Percentiles rank a stretch among this genome's conserved stretches.
phyloP scores from a whole-genome alignment of 345 rosid species.

The Brassica incana region DNA sequence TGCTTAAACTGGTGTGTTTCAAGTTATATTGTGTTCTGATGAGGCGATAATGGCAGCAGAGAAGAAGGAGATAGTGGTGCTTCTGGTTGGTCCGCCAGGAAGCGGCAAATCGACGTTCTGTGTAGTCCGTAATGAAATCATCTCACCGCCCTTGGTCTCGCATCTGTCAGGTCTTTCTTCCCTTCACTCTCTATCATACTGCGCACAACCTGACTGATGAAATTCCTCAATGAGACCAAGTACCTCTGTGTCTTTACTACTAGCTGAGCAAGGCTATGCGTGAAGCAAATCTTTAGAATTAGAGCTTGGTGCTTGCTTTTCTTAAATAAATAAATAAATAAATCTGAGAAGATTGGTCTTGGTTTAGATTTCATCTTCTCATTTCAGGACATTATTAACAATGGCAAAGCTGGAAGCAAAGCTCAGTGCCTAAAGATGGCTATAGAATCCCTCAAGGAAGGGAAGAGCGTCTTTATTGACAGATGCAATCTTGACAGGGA shows the following conservation, averaged over 20 bases:
- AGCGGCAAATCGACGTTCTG: conserved; percentile 96
- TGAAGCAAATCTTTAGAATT: background rate
- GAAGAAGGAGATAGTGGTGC: conserved; percentile 47
- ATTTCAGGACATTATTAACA: conserved; percentile 72
- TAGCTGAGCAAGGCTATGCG: background rate
- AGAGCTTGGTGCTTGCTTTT: background rate
- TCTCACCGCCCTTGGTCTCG: conserved; percentile 79
- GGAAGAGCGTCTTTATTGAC: conserved; percentile 77
- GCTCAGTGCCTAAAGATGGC: conserved; percentile 71
- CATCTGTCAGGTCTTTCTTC: conserved; percentile 70
- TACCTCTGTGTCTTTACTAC: background rate
- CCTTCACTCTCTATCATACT: background rate
- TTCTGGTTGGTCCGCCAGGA: conserved; percentile 83
- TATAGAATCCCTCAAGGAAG: conserved; percentile 54
- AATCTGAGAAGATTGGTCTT: background rate
- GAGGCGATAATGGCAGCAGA: conserved; percentile 37
- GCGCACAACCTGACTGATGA: conserved; percentile 41
- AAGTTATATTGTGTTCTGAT: background rate
- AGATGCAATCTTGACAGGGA: conserved; percentile 84
- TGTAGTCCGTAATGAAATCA: conserved; percentile 58
- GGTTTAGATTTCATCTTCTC: background rate
- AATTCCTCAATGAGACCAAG: conserved; percentile 35
- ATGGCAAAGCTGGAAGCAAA: conserved; percentile 83
- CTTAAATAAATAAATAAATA: background rate
- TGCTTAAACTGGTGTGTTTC: background rate